Percentiles rank a stretch among this genome's conserved stretches.
Evolutionary conservation across 257 asterid species (phyloP).

Genomic region (Petunia axillaris): DNA sequence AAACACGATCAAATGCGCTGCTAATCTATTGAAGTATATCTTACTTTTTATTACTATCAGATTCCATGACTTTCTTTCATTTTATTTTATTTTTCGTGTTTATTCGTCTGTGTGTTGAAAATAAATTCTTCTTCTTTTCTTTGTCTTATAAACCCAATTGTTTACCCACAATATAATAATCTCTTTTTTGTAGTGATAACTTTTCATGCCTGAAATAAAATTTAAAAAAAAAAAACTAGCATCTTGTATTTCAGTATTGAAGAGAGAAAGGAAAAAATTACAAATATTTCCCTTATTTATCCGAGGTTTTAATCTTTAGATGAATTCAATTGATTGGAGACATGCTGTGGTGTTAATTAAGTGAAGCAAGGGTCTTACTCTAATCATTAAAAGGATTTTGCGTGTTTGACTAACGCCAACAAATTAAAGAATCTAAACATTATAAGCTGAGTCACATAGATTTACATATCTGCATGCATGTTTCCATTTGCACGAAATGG

Average conservation of each 20-base stretch:
- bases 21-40: not conserved
- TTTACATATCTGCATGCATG: slow-evolving; percentile 6
- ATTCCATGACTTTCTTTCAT: not conserved
- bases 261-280: not conserved
- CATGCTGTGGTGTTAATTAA: not conserved
- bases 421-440: not conserved
- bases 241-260: not conserved
- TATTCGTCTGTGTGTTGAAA: not conserved
- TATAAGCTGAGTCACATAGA: slow-evolving; percentile 1
- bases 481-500: not conserved
- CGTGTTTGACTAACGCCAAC: slow-evolving; percentile 12
- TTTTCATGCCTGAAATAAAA: no score
- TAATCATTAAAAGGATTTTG: not conserved
- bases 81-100: not conserved
- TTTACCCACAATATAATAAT: no score
- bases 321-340: not conserved
- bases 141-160: no score
- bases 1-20: not conserved
- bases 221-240: no score
- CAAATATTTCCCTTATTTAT: not conserved
- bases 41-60: not conserved
- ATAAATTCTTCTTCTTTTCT: no score
- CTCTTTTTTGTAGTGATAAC: no score
- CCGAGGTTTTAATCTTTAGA: not conserved
- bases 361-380: not conserved